phyloP scores from a whole-genome alignment of 2,329 filamentous ascomycete species.

The Epichloe sibirici region DNA sequence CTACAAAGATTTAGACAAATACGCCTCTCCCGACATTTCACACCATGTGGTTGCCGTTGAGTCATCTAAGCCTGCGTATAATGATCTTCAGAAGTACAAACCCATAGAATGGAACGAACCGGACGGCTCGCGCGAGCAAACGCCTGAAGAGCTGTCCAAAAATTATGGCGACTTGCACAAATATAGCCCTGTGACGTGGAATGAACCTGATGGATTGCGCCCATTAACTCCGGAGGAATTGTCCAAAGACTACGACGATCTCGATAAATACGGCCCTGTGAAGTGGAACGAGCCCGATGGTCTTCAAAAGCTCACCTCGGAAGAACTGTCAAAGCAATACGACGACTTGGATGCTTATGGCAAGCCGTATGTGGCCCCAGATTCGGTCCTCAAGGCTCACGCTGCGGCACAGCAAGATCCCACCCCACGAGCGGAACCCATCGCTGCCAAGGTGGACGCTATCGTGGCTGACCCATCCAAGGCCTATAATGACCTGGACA shows the following conservation, averaged over 20 bases:
- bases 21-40: constrained; percentile 19
- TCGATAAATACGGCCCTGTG: constrained; percentile 21
- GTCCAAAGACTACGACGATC: constrained; percentile 28
- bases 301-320: constrained; percentile 13
- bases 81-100: constrained; percentile 30
- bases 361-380: constrained; percentile 4
- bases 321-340: constrained; percentile 20
- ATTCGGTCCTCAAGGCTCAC: constrained; percentile 8
- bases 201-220: constrained; percentile 24
- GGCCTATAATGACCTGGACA: constrained; percentile 6
- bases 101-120: constrained; percentile 26
- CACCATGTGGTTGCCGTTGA: constrained; percentile 16
- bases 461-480: background rate
- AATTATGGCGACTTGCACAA: constrained; percentile 27
- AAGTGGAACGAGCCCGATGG: constrained; percentile 20
- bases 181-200: constrained; percentile 24
- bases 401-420: constrained; percentile 7
- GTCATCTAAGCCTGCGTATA: constrained; percentile 14
- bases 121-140: constrained; percentile 24
- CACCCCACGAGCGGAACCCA: constrained; percentile 6
- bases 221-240: constrained; percentile 21
- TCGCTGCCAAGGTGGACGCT: constrained; percentile 6
- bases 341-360: constrained; percentile 24
- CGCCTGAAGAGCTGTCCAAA: constrained; percentile 22
- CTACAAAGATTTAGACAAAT: constrained; percentile 25